Conservation (phyloP, 129 eudicot genomes). For the Tanacetum coccineum region DNA sequence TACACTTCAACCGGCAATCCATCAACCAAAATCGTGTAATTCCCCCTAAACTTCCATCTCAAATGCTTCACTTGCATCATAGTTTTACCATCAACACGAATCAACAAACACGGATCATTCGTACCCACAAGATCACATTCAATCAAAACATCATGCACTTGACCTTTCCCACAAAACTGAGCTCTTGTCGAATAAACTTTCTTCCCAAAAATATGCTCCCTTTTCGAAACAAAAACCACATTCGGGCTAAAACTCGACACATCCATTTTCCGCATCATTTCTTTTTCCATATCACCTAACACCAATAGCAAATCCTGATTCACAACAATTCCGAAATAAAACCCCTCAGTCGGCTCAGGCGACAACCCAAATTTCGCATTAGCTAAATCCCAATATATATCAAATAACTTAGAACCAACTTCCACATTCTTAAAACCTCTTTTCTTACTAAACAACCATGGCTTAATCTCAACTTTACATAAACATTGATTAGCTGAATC, state of each 20-base stretch:
- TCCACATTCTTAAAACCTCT: constrained; percentile 51
- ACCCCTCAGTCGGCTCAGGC: constrained; percentile 73
- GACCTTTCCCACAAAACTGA: constrained; percentile 55
- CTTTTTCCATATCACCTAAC: constrained; percentile 58
- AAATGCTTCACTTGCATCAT: constrained; percentile 61
- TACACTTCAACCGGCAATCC: constrained; percentile 71
- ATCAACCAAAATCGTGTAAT: constrained; percentile 59
- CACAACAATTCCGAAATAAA: constrained; percentile 46
- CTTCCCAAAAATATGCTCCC: constrained; percentile 66
- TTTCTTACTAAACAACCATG: constrained; percentile 60
- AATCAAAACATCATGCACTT: constrained; percentile 44
- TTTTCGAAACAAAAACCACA: constrained; percentile 50
- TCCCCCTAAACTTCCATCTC: constrained; percentile 76
- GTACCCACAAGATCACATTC: constrained; percentile 48
- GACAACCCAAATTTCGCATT: constrained; percentile 56
- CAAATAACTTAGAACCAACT: constrained; percentile 39
- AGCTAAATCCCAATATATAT: constrained; percentile 63
- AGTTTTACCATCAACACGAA: constrained; percentile 50
- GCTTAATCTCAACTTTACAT: constrained; percentile 60
- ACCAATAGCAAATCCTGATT: constrained; percentile 47
- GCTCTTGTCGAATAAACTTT: constrained; percentile 45
- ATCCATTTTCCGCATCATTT: constrained; percentile 44
- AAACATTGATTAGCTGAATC: constrained; percentile 39
- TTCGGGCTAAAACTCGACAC: constrained; percentile 24
- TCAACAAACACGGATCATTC: constrained; percentile 47